Evolutionary conservation across 352 stramenopile genomes (phyloP), one percentile per base, ranked within the genome.

Genomic region (Phytophthora pini): DNA sequence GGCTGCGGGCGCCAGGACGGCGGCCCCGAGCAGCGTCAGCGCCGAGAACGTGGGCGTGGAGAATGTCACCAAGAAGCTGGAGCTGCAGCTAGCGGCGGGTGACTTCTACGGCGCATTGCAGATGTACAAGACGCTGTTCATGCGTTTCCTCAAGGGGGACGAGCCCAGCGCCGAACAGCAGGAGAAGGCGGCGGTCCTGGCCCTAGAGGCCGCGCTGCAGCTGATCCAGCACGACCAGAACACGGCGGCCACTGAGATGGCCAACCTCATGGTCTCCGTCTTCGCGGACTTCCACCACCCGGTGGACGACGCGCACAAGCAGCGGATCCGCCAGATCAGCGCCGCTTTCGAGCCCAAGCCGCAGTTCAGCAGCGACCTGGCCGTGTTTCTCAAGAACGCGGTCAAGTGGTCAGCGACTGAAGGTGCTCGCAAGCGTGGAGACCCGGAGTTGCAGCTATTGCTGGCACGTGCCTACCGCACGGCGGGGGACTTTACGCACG

Each of bases 61-160:
- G 49, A 94, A 93, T 51, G 87, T 95, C 29, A 79, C 64, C 15
- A 80, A 87, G 53, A 95, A 95, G 54, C 71, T 97, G 22, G 76
- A 92, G 61, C 65, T 65, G 54, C 84, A 93, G 73, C 74, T 95
- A 39, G 72, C 54, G 39, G 73, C 80, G n/a, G 86, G 86, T 11
- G 86, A 97, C 56, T 92, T 86, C 58, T 97, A 97, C 69, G 85
- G 88, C 51, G 89, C 89, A 54, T 61, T 97, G 61, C 89, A 97
- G 65, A 92, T 95, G 86, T 97, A 97, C 81, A 94, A 95, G 81
- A 95, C 87, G 64, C 76, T 97, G 15, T 95, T 93, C 70, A 95
- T 91, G 80, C 88, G 89, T 36, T 78, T 83, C 52, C 82, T 94
- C 65, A 92, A 94, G 57, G 84, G 82, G 59, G 87, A 94, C 54